Conservation (phyloP, 2,329 filamentous ascomycete species). For the Mycosphaerella arachidis region DNA sequence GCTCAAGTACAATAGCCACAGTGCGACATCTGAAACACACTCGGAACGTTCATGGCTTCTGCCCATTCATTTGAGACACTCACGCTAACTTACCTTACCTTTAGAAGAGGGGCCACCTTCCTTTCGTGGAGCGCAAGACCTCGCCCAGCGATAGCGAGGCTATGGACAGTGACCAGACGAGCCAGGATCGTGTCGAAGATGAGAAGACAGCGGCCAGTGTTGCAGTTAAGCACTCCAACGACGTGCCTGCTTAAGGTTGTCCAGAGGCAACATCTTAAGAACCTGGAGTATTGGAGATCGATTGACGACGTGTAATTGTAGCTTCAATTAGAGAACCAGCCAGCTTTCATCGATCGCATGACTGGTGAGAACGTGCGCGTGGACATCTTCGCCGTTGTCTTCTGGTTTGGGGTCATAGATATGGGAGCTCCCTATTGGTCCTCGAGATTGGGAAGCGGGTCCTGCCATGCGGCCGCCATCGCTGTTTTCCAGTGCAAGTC, state of each 20-base stretch:
- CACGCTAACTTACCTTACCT: no score
- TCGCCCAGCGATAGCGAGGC: conserved; percentile 13
- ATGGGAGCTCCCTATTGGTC: neutral
- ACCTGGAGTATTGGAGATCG: neutral
- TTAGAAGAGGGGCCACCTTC: conserved; percentile 44
- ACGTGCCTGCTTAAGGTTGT: conserved; percentile 15
- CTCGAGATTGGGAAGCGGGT: neutral
- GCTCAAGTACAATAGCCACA: no score
- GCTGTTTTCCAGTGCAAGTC: neutral
- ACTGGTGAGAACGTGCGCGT: neutral
- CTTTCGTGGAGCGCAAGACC: conserved; percentile 38
- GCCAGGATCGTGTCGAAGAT: conserved; percentile 14
- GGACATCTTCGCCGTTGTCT: neutral
- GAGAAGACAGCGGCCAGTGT: conserved; percentile 20
- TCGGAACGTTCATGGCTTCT: no score
- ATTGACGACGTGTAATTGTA: neutral
- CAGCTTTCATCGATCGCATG: neutral
- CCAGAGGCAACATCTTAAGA: neutral
- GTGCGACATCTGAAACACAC: no score
- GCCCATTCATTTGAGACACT: no score
- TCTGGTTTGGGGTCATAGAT: neutral
- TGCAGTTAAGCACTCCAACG: conserved; percentile 4
- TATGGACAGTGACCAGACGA: conserved; percentile 23
- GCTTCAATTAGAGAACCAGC: neutral
- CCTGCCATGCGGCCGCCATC: neutral